Percentiles rank a stretch among this genome's conserved stretches.
Conservation (phyloP, 257 asterid species). For the Primulina tabacum region DNA sequence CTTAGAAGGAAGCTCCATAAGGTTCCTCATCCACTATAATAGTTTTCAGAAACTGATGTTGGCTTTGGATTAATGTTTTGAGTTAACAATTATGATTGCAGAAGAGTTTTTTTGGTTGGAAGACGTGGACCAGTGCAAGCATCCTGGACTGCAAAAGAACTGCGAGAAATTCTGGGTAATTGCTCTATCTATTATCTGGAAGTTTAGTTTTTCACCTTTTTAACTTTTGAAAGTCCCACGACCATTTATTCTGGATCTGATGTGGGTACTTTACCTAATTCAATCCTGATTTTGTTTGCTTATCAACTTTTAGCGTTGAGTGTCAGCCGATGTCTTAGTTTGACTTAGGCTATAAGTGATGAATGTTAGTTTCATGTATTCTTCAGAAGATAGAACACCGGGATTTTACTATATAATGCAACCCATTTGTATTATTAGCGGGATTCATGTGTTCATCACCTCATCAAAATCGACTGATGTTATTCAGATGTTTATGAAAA, state of each 20-base stretch:
- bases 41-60: not conserved
- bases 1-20: conserved; percentile 66
- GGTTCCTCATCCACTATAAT: conserved; percentile 40
- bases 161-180: conserved; percentile 81
- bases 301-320: not conserved
- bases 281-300: not conserved
- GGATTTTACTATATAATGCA: conserved; percentile 6
- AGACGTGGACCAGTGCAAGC: conserved; percentile 98
- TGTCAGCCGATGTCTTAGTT: not conserved
- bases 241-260: not conserved
- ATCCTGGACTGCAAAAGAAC: conserved; percentile 92
- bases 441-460: not conserved
- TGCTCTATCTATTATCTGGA: conserved; percentile 11
- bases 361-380: conserved; percentile 9
- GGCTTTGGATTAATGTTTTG: conserved; percentile 16
- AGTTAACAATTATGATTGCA: conserved; percentile 29
- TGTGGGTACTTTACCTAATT: not conserved
- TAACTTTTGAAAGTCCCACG: not conserved
- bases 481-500: not conserved
- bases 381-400: conserved; percentile 14
- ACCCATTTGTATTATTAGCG: not conserved
- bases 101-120: conserved; percentile 94
- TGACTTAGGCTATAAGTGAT: not conserved
- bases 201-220: conserved; percentile 1
- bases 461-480: not conserved